phyloP scores from a whole-genome alignment of 106 monocot species.

The Allium sativum region DNA sequence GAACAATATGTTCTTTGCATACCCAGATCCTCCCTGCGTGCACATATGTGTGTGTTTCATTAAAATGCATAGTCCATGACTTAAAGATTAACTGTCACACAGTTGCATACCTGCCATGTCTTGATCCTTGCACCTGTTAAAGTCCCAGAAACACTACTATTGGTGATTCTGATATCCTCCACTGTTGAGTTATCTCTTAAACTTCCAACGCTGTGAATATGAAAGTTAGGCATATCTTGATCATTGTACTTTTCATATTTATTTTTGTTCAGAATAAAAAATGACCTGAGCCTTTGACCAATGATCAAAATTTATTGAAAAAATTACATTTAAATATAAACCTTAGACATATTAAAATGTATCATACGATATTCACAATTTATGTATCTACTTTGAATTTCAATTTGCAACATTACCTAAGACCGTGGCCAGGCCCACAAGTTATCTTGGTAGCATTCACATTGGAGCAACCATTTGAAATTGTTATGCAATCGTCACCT shows the following conservation, averaged over 20 bases:
- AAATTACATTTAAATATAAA: too few species aligned
- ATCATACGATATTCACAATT: background rate
- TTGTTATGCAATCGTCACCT: conserved; percentile 15
- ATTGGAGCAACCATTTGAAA: conserved; percentile 5
- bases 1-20: conserved; percentile 7
- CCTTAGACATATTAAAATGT: too few species aligned
- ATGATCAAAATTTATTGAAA: too few species aligned
- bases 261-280: too few species aligned
- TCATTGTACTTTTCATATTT: background rate
- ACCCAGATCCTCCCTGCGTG: conserved; percentile 13
- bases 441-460: conserved; percentile 10
- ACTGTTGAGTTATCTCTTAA: conserved; percentile 5
- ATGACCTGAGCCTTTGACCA: too few species aligned
- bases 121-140: conserved; percentile 10
- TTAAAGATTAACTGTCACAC: background rate
- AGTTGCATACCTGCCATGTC: conserved; percentile 14
- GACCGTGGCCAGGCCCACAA: conserved; percentile 15
- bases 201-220: conserved; percentile 10
- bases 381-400: too few species aligned
- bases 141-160: conserved; percentile 4
- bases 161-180: conserved; percentile 3
- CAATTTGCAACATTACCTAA: conserved; percentile 7
- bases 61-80: background rate
- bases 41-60: background rate
- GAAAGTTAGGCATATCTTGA: background rate